Evolutionary conservation across 2,329 filamentous ascomycete genomes (phyloP), one percentile per base, ranked within the genome.

Genomic region (Pezicula radicicola): DNA sequence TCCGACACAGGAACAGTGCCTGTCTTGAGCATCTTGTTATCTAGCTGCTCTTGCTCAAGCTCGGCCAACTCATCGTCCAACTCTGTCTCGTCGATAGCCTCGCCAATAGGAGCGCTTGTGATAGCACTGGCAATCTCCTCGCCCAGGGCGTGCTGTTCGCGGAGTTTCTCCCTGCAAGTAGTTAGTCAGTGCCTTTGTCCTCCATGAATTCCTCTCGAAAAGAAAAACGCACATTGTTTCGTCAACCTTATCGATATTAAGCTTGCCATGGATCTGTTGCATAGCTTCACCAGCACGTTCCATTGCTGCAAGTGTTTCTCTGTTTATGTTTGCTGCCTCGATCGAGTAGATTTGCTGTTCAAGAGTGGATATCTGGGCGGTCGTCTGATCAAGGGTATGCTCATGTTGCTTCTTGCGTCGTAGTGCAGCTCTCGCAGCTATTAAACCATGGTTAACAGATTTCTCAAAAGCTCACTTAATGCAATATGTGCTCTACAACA

Each of bases 251-350:
- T 97, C 91, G 58, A 94, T 89, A 46, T 90, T 96, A 60, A 97
- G 83, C 58, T 89, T 89, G 63, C 85, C 87, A 69, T 97, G 91
- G 63, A 99, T 99, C 58, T 87, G 78, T 76, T 92, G 88, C 92
- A 99, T 97, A 35, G 93, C 94, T 55, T 85, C 76, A 59, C 89
- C 85, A 10, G 94, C 93, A 68, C 87, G 87, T 81, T 96, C 87
- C 91, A 99, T 97, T 7, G 92, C 93, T 61, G 87, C 83, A 59
- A 97, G 78, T 12, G 94, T 99, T 78, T 97, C 92, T 74, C 93
- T 87, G 79, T 99, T 99, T 77, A 99, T 97, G 70, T 97, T 99
- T 56, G 94, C 94, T 45, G 92, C 91, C 73, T 99, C 94, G 76
- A 99, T 97, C 54, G 89, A 87, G 71, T 94, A 94, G 67, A 97